These are phyloP conservation scores for Corymbia calophylla DNA, from an alignment of 441 rosid genomes.

Conservation along the genomic window DNA sequence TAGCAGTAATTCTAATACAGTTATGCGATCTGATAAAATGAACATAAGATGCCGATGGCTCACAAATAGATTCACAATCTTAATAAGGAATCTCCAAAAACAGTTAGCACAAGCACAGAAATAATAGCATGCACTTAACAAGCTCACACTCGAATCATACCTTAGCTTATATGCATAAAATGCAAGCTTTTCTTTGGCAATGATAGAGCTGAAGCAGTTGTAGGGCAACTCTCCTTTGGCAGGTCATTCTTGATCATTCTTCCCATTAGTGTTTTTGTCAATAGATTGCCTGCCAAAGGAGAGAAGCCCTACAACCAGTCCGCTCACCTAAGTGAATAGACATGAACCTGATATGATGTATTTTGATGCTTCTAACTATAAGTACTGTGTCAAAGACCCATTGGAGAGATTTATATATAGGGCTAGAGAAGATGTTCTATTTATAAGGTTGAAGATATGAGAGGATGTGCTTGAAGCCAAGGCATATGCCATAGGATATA, in stretches of 20 bases:
- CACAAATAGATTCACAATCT: background rate
- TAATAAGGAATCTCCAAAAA: background rate
- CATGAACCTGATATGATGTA: background rate
- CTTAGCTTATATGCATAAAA: background rate
- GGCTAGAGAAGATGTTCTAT: background rate
- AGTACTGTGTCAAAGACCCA: background rate
- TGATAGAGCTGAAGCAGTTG: conserved; percentile 39
- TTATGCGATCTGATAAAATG: background rate
- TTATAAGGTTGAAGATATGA: background rate
- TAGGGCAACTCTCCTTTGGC: conserved; percentile 98
- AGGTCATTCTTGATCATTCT: background rate
- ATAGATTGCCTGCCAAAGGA: conserved; percentile 44
- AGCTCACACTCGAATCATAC: background rate
- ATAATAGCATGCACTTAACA: background rate
- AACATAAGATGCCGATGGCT: background rate
- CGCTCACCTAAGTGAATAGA: conserved; percentile 20
- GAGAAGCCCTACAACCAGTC: conserved; percentile 56
- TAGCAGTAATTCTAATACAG: background rate
- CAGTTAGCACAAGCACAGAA: background rate
- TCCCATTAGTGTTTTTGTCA: background rate
- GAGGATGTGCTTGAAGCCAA: background rate
- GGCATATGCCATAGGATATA: conserved; percentile 30
- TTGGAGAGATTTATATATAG: background rate
- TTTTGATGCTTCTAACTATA: background rate
- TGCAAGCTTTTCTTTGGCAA: background rate